Base-by-base conservation (phyloP, 805 yeast genomes). In the Dipodascopsis uninucleata region DNA sequence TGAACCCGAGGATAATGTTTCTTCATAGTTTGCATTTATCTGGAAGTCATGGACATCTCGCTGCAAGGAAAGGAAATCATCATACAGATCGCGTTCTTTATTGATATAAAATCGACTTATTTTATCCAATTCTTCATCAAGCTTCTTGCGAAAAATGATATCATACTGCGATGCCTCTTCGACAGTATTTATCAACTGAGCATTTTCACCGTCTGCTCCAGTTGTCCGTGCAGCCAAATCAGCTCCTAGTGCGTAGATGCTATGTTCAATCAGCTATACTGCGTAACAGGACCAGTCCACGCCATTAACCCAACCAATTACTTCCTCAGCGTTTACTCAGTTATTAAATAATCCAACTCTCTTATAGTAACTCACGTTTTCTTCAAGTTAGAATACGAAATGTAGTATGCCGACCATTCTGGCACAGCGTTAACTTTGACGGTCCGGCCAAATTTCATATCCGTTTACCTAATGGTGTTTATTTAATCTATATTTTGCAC, bases 351-450 rank as follows among this genome's bases (percentile, higher is more conserved):
- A 7, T 34, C 9, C 33, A 34, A n/a, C 35, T 9, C 17, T 8
- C 9, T 16, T 3, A 5, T 25, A 16, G 2, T n/a, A 6, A 51
- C 55, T n/a, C 25, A 52, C 54, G 85, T 74, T 67, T 85, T 86
- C 64, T 93, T 90, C 47, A 93, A 71, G 29, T 85, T 81, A 1
- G 95, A 84, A 65, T 90, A 90, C 43, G 94, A 89, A 45, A 90
- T 81, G 65, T 90, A 90, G 62, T 85, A 79, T 22, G 95, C 81
- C 9, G 95, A 78, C 98, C 98, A 90, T 64, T 93, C 97, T 1
- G 98, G 97, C 3, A 93, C 97, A 20, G 97, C 96, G 65, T 90
- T 90, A 68, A 90, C 89, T 73, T 90, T 96, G 53, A 90, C 70
- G 4, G 96, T 85, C 62, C 89, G 96, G 21, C 95, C 83, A 69